Evolutionary conservation across 805 yeast genomes (phyloP).

Genomic region (Phaffomyces thermotolerans): DNA sequence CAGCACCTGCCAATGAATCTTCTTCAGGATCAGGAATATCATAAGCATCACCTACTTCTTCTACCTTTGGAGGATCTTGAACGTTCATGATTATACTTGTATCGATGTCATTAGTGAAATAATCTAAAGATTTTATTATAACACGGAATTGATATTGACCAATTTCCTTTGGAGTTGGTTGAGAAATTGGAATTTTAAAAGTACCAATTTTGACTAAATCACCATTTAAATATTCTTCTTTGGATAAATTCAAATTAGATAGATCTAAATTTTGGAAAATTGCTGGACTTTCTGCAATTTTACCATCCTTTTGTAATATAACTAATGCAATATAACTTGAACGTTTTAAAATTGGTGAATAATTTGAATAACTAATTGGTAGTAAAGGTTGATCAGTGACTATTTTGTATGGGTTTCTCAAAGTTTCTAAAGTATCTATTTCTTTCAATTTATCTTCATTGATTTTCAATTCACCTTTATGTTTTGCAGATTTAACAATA

Average conservation of each 20-base stretch:
- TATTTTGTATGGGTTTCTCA: slow-evolving; percentile 64
- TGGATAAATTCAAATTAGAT: slow-evolving; percentile 46
- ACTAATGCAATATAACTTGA: slow-evolving; percentile 63
- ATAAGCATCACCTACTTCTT: slow-evolving; percentile 36
- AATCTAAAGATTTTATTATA: slow-evolving; percentile 61
- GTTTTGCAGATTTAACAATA: slow-evolving; percentile 64
- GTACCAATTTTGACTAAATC: slow-evolving; percentile 48
- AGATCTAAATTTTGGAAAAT: slow-evolving; percentile 44
- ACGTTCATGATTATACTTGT: slow-evolving; percentile 69
- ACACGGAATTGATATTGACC: slow-evolving; percentile 68
- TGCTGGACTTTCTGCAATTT: slow-evolving; percentile 64
- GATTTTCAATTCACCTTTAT: slow-evolving; percentile 35
- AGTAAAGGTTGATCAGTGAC: slow-evolving; percentile 64
- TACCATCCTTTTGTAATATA: slow-evolving; percentile 68
- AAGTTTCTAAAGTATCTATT: slow-evolving; percentile 53
- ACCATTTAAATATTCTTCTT: slow-evolving; percentile 36
- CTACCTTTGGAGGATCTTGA: slow-evolving; percentile 41
- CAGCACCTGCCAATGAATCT: slow-evolving; percentile 67
- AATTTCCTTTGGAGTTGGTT: slow-evolving; percentile 68
- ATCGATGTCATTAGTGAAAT: slow-evolving; percentile 77
- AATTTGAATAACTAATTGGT: slow-evolving; percentile 65
- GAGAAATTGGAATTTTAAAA: slow-evolving; percentile 63
- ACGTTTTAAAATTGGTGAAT: slow-evolving; percentile 53
- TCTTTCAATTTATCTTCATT: slow-evolving; percentile 37
- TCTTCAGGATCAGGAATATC: slow-evolving; percentile 70